phyloP scores from a whole-genome alignment of 2,329 filamentous ascomycete genomes.

The Monilinia vaccinii-corymbosi region DNA sequence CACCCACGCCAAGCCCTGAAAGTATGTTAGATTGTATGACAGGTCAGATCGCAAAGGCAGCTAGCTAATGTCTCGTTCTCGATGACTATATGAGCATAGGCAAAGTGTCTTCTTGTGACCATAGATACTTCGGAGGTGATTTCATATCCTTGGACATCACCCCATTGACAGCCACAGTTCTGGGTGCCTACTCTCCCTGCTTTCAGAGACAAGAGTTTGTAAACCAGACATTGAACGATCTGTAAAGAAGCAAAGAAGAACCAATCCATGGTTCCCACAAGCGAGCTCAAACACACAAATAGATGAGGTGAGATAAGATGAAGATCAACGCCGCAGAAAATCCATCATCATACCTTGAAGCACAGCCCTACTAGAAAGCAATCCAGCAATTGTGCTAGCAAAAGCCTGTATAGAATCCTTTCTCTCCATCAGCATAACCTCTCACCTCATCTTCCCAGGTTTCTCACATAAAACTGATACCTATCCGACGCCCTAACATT shows the following conservation, averaged over 20 bases:
- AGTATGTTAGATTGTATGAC: background rate
- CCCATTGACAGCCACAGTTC: too few species aligned
- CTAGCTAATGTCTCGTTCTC: background rate
- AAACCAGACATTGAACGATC: background rate
- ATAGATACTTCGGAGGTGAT: too few species aligned
- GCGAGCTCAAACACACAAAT: background rate
- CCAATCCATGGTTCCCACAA: background rate
- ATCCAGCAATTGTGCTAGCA: conserved; percentile 53
- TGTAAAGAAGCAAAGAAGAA: background rate
- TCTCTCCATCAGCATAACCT: background rate
- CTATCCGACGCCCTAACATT: conserved; percentile 31
- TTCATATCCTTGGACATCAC: too few species aligned
- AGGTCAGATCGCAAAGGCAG: background rate
- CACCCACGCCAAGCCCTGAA: conserved; percentile 56
- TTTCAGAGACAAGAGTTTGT: background rate
- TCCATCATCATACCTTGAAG: conserved; percentile 43
- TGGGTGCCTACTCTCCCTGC: too few species aligned
- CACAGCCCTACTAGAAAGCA: conserved; percentile 58
- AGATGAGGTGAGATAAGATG: background rate
- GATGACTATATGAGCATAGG: too few species aligned
- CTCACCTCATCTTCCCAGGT: background rate
- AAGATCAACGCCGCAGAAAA: background rate
- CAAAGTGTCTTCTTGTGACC: too few species aligned
- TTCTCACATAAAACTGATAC: conserved; percentile 57
- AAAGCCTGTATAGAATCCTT: conserved; percentile 57